These are phyloP conservation scores for Cyanodermella asteris DNA, from an alignment of 2,329 filamentous ascomycete genomes.

Conservation along the genomic window DNA sequence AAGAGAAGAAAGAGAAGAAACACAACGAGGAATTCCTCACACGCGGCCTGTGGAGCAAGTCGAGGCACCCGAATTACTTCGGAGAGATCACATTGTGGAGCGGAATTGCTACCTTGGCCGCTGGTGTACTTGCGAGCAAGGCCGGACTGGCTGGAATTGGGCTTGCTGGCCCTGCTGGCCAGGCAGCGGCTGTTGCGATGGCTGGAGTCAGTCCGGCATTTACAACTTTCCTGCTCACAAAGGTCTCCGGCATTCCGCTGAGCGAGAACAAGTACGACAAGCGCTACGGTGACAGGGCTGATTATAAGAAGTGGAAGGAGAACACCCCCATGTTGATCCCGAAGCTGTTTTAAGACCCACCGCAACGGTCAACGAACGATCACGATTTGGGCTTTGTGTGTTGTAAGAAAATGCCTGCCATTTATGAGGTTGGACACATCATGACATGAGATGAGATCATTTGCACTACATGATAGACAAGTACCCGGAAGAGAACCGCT, in stretches of 20 bases:
- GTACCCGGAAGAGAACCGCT: too few relatives aligned
- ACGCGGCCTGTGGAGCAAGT: slow-evolving; percentile 37
- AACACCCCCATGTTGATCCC: slow-evolving; percentile 44
- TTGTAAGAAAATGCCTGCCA: too few relatives aligned
- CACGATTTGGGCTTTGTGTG: too few relatives aligned
- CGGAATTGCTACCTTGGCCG: slow-evolving; percentile 38
- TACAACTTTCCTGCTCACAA: slow-evolving; percentile 38
- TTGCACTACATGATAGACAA: too few relatives aligned
- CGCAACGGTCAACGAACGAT: too few relatives aligned
- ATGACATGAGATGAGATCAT: too few relatives aligned
- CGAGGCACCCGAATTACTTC: slow-evolving; percentile 48
- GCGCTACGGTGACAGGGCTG: slow-evolving; percentile 37
- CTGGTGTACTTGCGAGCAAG: slow-evolving; percentile 31
- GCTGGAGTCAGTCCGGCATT: slow-evolving; percentile 42
- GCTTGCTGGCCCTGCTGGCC: slow-evolving; percentile 21
- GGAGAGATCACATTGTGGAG: slow-evolving; percentile 50
- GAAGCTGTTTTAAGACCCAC: too few relatives aligned
- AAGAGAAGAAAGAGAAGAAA: slow-evolving; percentile 39
- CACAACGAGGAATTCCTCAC: slow-evolving; percentile 48
- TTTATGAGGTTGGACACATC: too few relatives aligned
- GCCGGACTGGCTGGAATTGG: slow-evolving; percentile 37
- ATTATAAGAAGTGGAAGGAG: slow-evolving; percentile 47
- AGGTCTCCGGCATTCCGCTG: slow-evolving; percentile 41
- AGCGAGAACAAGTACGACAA: slow-evolving; percentile 49
- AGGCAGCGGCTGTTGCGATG: slow-evolving; percentile 19